Conservation (phyloP, 768 basidiomycete species). For the Scleroderma citrinum region DNA sequence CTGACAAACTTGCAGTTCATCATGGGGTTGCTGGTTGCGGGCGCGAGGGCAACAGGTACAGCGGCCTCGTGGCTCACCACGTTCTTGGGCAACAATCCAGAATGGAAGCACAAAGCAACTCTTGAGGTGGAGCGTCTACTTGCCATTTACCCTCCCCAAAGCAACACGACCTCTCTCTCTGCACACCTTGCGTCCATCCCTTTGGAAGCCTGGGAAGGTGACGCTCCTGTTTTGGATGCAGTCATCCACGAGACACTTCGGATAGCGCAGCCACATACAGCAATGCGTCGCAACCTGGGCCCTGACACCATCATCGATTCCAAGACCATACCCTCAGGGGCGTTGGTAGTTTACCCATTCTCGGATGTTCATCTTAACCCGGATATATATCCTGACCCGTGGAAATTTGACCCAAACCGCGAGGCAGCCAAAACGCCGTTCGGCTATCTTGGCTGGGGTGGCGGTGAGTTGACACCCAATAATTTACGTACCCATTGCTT, state of each 20-base stretch:
- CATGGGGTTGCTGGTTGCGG: slow-evolving; percentile 75
- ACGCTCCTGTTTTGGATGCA: slow-evolving; percentile 65
- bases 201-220: slow-evolving; percentile 62
- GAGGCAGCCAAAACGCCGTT: slow-evolving; percentile 47
- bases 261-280: slow-evolving; percentile 72
- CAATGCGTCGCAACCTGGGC: slow-evolving; percentile 76
- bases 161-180: slow-evolving; percentile 29
- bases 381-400: slow-evolving; percentile 67
- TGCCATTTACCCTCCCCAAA: slow-evolving; percentile 31
- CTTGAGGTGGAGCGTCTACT: slow-evolving; percentile 56
- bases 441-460: slow-evolving; percentile 74
- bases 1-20: slow-evolving; percentile 52
- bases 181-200: slow-evolving; percentile 53
- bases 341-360: slow-evolving; percentile 75
- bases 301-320: slow-evolving; percentile 65
- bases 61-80: slow-evolving; percentile 77
- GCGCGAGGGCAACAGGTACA: slow-evolving; percentile 74
- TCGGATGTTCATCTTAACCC: slow-evolving; percentile 74
- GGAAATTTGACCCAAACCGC: slow-evolving; percentile 65
- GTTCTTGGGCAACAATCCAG: slow-evolving; percentile 60
- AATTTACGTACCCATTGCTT: slow-evolving; percentile 19
- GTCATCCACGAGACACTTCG: slow-evolving; percentile 74
- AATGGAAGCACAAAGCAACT: slow-evolving; percentile 59
- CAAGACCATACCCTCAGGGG: slow-evolving; percentile 64
- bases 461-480: slow-evolving; percentile 47